phyloP scores from a whole-genome alignment of 148 eudicot genomes.

The Euryodendron excelsum region DNA sequence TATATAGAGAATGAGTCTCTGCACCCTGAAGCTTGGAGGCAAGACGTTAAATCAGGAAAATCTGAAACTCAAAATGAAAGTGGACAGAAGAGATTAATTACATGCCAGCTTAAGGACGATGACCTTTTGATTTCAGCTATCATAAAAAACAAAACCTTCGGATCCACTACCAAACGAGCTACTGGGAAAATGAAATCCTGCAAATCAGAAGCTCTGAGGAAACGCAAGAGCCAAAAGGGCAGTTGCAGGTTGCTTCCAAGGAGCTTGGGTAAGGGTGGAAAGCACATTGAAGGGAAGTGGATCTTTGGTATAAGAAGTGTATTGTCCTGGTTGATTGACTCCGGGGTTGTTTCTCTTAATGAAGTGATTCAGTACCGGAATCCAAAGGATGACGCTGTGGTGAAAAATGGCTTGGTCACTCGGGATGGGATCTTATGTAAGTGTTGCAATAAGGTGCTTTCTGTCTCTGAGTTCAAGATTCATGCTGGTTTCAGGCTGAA shows the following conservation, averaged over 20 bases:
- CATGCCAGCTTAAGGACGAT: slow-evolving; percentile 59
- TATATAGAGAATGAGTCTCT: background rate
- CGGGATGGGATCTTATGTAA: slow-evolving; percentile 72
- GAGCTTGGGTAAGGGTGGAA: slow-evolving; percentile 60
- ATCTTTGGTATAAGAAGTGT: slow-evolving; percentile 53
- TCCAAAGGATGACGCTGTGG: slow-evolving; percentile 57
- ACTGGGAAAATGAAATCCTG: slow-evolving; percentile 18
- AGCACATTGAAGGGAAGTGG: slow-evolving; percentile 55
- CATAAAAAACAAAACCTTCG: slow-evolving; percentile 46
- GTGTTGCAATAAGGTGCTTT: slow-evolving; percentile 66
- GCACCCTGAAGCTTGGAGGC: slow-evolving; percentile 23
- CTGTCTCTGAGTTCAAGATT: slow-evolving; percentile 61
- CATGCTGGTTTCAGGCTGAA: slow-evolving; percentile 74
- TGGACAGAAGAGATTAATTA: slow-evolving; percentile 33
- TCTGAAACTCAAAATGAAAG: background rate
- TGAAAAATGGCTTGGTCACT: slow-evolving; percentile 71
- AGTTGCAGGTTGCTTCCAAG: slow-evolving; percentile 83
- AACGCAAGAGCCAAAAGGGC: slow-evolving; percentile 66
- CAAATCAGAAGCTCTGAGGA: slow-evolving; percentile 49
- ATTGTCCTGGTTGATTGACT: slow-evolving; percentile 71
- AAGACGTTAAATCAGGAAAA: slow-evolving; percentile 23
- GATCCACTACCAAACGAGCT: slow-evolving; percentile 30
- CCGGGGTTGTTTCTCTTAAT: slow-evolving; percentile 51
- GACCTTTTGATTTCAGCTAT: slow-evolving; percentile 76
- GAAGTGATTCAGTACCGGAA: slow-evolving; percentile 71